phyloP scores from a whole-genome alignment of 2,329 filamentous ascomycete species.

The Alternaria ventricosa region DNA sequence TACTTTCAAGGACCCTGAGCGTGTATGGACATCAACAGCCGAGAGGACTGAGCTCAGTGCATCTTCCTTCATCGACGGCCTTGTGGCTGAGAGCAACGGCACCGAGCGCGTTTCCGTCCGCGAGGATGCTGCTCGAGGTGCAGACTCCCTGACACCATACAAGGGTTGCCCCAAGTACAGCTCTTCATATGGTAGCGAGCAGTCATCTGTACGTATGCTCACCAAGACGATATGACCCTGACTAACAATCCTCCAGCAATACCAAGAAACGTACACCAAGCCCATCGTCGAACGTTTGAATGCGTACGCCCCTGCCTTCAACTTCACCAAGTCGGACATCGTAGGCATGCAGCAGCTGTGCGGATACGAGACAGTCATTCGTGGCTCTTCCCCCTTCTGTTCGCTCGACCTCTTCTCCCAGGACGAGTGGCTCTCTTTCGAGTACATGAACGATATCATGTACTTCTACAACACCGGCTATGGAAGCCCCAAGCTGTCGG shows the following conservation, averaged over 20 bases:
- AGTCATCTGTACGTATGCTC: slow-evolving; percentile 50
- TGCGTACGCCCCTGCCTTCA: slow-evolving; percentile 61
- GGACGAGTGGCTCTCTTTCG: slow-evolving; percentile 70
- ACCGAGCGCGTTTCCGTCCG: slow-evolving; percentile 64
- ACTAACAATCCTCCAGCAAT: slow-evolving; percentile 30
- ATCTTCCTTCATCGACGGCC: slow-evolving; percentile 63
- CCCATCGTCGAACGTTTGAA: slow-evolving; percentile 66
- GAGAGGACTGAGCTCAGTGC: slow-evolving; percentile 67
- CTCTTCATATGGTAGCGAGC: slow-evolving; percentile 62
- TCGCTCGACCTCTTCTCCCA: slow-evolving; percentile 64
- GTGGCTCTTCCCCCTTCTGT: slow-evolving; percentile 67
- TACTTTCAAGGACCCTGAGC: slow-evolving; percentile 58
- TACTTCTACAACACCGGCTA: slow-evolving; percentile 73
- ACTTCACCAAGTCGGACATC: slow-evolving; percentile 68
- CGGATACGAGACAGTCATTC: slow-evolving; percentile 70
- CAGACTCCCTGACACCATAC: slow-evolving; percentile 69
- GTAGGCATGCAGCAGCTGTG: slow-evolving; percentile 71
- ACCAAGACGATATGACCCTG: neutral
- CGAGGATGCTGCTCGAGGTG: slow-evolving; percentile 64
- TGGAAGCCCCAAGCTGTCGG: slow-evolving; percentile 60
- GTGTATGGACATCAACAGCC: slow-evolving; percentile 68
- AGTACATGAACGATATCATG: slow-evolving; percentile 68
- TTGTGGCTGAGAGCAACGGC: slow-evolving; percentile 60
- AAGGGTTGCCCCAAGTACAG: slow-evolving; percentile 69
- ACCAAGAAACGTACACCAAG: slow-evolving; percentile 63